Percentiles rank a stretch among this genome's conserved stretches.
Evolutionary conservation across 129 eudicot genomes (phyloP).

Genomic region (Pittosporum tobira): DNA sequence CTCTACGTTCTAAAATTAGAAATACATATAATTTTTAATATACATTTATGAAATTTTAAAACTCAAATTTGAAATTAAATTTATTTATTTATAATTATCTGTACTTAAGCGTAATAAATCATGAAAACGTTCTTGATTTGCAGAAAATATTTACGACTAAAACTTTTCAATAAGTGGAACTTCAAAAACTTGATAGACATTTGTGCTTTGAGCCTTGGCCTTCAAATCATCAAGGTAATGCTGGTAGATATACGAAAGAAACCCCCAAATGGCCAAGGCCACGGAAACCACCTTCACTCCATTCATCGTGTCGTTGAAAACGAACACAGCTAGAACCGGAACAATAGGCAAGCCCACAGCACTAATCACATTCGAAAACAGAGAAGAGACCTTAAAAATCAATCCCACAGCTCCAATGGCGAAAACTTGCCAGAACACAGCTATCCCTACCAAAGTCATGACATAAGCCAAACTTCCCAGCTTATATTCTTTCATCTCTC

Average conservation of each 20-base stretch:
- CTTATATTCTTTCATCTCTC: constrained; percentile 11
- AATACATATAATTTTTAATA: no score
- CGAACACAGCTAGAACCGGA: constrained; percentile 17
- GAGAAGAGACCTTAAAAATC: constrained; percentile 19
- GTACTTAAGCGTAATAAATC: no score
- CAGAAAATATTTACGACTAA: neutral
- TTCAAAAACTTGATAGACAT: constrained; percentile 2
- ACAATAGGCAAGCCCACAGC: constrained; percentile 23
- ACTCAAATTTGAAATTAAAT: no score
- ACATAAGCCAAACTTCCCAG: constrained; percentile 14
- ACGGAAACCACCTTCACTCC: constrained; percentile 18
- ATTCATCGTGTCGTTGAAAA: constrained; percentile 21
- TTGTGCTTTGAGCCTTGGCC: neutral
- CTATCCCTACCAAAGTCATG: constrained; percentile 18
- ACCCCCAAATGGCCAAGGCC: constrained; percentile 25
- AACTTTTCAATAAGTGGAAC: neutral
- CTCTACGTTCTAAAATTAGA: no score
- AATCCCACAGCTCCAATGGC: constrained; percentile 13
- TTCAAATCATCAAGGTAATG: constrained; percentile 22
- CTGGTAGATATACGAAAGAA: constrained; percentile 21
- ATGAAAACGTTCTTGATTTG: no score
- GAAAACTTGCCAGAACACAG: constrained; percentile 17
- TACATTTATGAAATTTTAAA: no score
- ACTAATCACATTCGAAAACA: constrained; percentile 23
- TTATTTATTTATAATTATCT: no score